phyloP scores from a whole-genome alignment of 2,329 filamentous ascomycete genomes.

The Diaporthe helianthi region DNA sequence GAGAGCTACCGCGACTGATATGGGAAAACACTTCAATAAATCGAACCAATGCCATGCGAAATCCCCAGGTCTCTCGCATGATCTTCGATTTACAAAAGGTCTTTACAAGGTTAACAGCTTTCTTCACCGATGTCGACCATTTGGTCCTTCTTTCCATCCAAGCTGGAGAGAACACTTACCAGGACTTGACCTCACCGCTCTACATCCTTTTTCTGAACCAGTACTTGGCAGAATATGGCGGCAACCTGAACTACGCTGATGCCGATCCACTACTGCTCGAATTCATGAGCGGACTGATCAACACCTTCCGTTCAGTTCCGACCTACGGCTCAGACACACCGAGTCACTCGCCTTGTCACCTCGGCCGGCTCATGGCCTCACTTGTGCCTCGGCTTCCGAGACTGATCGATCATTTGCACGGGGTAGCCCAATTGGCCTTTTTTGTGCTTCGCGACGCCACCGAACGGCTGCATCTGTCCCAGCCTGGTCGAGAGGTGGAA shows the following conservation, averaged over 20 bases:
- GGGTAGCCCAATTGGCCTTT: slow-evolving; percentile 44
- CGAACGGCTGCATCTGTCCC: slow-evolving; percentile 34
- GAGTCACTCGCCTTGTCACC: slow-evolving; percentile 50
- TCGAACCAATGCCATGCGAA: slow-evolving; percentile 40
- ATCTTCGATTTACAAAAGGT: slow-evolving; percentile 48
- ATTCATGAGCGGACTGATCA: slow-evolving; percentile 50
- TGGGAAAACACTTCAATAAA: slow-evolving; percentile 36
- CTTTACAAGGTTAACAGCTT: slow-evolving; percentile 59
- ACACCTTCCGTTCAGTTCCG: slow-evolving; percentile 49
- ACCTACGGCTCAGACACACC: slow-evolving; percentile 35
- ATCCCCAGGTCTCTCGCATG: slow-evolving; percentile 42
- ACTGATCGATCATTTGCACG: slow-evolving; percentile 52
- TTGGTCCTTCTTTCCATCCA: slow-evolving; percentile 43
- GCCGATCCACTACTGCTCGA: slow-evolving; percentile 37
- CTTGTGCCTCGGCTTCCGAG: slow-evolving; percentile 55
- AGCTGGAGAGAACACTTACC: slow-evolving; percentile 40
- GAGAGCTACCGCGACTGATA: slow-evolving; percentile 57
- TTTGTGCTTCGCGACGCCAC: slow-evolving; percentile 33
- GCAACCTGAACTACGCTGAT: slow-evolving; percentile 28
- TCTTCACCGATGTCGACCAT: slow-evolving; percentile 59
- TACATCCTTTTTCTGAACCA: slow-evolving; percentile 52
- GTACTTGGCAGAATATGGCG: slow-evolving; percentile 30
- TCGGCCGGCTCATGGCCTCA: slow-evolving; percentile 51
- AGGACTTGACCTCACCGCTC: slow-evolving; percentile 50
- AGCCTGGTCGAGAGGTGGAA: slow-evolving; percentile 36